These are phyloP conservation scores for Nannizziopsis arthrosporioides DNA, from an alignment of 2,329 filamentous ascomycete species.

Conservation along the genomic window DNA sequence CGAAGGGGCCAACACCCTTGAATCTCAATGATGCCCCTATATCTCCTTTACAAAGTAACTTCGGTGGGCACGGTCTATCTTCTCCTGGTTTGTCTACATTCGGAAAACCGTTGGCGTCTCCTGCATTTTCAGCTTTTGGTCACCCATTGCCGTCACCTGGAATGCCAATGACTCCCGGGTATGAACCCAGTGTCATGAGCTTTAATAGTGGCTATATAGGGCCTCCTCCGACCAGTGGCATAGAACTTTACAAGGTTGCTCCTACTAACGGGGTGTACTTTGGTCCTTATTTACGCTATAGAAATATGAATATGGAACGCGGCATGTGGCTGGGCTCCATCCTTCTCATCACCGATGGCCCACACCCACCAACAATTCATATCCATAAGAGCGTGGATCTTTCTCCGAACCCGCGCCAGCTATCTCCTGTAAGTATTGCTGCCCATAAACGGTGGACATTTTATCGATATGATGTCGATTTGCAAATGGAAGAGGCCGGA, in stretches of 20 bases:
- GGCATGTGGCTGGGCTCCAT: conserved; percentile 90
- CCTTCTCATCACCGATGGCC: conserved; percentile 78
- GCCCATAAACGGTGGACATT: conserved; percentile 92
- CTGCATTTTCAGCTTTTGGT: conserved; percentile 49
- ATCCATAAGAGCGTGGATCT: conserved; percentile 82
- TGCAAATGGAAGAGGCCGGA: conserved; percentile 71
- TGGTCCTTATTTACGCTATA: conserved; percentile 87
- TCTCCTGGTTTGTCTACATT: conserved; percentile 28
- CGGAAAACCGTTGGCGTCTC: conserved; percentile 56
- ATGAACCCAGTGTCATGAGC: conserved; percentile 75
- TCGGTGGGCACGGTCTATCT: conserved; percentile 35
- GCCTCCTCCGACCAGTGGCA: conserved; percentile 75
- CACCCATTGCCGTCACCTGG: conserved; percentile 67
- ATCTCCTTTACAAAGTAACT: conserved; percentile 68
- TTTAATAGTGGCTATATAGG: conserved; percentile 77
- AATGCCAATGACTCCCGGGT: conserved; percentile 69
- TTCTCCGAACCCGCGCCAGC: conserved; percentile 80
- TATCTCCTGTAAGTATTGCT: conserved; percentile 69
- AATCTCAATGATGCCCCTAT: conserved; percentile 70
- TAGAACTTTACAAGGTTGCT: conserved; percentile 86
- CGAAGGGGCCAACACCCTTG: conserved; percentile 84
- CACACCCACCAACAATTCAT: conserved; percentile 90
- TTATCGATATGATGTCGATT: conserved; percentile 83
- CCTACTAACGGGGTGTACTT: conserved; percentile 98
- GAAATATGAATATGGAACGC: conserved; percentile 90